phyloP scores from a whole-genome alignment of 306 rosid species.

The Mimosa pudica region DNA sequence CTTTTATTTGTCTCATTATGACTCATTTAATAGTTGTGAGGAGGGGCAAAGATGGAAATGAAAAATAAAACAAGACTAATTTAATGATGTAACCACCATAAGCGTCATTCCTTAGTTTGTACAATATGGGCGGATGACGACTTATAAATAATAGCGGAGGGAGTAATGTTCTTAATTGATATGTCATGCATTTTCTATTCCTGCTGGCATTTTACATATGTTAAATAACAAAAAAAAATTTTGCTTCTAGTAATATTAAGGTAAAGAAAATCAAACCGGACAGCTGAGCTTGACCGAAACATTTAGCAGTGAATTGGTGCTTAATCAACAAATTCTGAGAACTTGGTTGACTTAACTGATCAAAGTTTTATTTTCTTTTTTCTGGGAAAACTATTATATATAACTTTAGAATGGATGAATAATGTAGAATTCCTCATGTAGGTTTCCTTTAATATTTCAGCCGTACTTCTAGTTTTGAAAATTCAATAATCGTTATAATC shows the following conservation, averaged over 20 bases:
- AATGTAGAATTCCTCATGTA: neutral
- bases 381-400: neutral
- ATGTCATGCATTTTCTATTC: neutral
- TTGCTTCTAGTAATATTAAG: neutral
- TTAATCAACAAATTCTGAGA: neutral
- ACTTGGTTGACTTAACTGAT: neutral
- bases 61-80: no score
- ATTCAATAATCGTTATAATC: neutral
- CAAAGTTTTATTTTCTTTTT: neutral
- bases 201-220: neutral
- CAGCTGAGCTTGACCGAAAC: neutral
- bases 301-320: neutral
- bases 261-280: neutral
- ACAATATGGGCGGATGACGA: no score
- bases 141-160: no score
- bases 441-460: neutral
- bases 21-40: no score
- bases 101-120: no score
- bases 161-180: constrained; percentile 1
- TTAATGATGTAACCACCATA: no score
- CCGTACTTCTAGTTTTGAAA: neutral
- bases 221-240: neutral
- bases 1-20: no score
- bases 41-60: no score
- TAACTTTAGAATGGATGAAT: neutral